These are phyloP conservation scores for Boletus pseudo-olivaceus DNA, from an alignment of 768 basidiomycete genomes.

Conservation along the genomic window DNA sequence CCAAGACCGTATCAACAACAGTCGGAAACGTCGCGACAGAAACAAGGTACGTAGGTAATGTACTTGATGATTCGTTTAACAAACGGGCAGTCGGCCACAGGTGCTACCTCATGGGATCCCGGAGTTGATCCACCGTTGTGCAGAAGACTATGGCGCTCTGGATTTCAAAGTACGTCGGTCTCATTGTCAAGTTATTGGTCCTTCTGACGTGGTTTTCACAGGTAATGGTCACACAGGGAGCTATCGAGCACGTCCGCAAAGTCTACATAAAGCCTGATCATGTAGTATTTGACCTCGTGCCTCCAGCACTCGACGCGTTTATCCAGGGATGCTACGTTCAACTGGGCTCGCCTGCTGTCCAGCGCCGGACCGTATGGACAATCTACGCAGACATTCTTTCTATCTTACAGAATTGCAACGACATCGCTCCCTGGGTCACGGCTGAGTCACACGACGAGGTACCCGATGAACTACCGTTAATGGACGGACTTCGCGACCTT, in stretches of 20 bases:
- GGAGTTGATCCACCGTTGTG: background rate
- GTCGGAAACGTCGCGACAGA: background rate
- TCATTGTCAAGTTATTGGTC: too few species aligned
- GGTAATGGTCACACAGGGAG: background rate
- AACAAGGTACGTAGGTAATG: too few species aligned
- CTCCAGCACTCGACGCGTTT: constrained; percentile 23
- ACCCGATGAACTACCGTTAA: too few species aligned
- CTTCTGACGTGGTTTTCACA: background rate
- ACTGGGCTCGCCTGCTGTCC: background rate
- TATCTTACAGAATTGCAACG: too few species aligned
- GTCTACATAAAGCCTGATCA: constrained; percentile 34
- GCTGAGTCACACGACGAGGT: too few species aligned
- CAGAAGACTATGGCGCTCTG: background rate
- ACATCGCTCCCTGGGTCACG: too few species aligned
- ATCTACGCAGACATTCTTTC: too few species aligned
- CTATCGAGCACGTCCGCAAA: background rate
- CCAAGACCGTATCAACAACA: constrained; percentile 1
- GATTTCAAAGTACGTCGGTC: background rate
- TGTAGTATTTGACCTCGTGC: constrained; percentile 35
- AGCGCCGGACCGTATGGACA: too few species aligned
- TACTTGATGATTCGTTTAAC: too few species aligned
- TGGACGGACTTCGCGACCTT: too few species aligned
- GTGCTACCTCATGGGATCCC: background rate
- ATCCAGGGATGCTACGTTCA: background rate
- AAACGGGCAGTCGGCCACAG: too few species aligned